These are phyloP conservation scores for Wickerhamomyces strasburgensis DNA, from an alignment of 805 yeast species.

Conservation along the genomic window DNA sequence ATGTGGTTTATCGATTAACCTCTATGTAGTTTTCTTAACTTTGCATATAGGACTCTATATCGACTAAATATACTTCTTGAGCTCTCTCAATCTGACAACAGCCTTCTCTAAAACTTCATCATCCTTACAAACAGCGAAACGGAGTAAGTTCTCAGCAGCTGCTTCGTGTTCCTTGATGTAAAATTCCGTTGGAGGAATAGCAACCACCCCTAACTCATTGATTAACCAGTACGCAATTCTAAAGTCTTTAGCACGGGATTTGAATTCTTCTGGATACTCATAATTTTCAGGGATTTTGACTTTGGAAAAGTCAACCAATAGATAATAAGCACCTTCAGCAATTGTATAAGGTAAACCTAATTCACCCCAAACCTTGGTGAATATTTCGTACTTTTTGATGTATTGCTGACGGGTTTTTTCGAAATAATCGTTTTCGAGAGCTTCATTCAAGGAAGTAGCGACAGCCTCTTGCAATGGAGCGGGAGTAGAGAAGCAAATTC, in stretches of 20 bases:
- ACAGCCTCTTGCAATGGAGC: slow-evolving; percentile 92
- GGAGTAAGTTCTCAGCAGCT: slow-evolving; percentile 75
- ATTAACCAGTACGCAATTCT: slow-evolving; percentile 89
- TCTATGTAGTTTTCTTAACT: not conserved
- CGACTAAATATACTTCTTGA: slow-evolving; percentile 54
- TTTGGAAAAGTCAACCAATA: slow-evolving; percentile 81
- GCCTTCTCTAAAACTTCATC: slow-evolving; percentile 78
- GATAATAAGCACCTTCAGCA: slow-evolving; percentile 92
- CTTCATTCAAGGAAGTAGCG: slow-evolving; percentile 66
- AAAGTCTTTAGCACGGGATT: slow-evolving; percentile 75
- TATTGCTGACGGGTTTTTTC: slow-evolving; percentile 65
- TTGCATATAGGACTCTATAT: not conserved
- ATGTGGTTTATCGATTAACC: not conserved
- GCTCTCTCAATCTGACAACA: slow-evolving; percentile 62
- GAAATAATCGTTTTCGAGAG: slow-evolving; percentile 62
- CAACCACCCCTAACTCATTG: slow-evolving; percentile 87
- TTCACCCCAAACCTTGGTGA: slow-evolving; percentile 77
- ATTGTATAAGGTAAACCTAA: slow-evolving; percentile 82
- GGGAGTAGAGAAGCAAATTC: slow-evolving; percentile 89
- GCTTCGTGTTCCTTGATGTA: slow-evolving; percentile 64
- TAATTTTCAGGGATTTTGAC: slow-evolving; percentile 74
- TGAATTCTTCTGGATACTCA: slow-evolving; percentile 65
- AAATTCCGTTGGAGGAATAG: slow-evolving; percentile 97
- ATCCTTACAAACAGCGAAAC: slow-evolving; percentile 96
- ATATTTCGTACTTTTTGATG: slow-evolving; percentile 63